Conservation (phyloP, 129 eudicot genomes). For the Gnaphalium uliginosum region DNA sequence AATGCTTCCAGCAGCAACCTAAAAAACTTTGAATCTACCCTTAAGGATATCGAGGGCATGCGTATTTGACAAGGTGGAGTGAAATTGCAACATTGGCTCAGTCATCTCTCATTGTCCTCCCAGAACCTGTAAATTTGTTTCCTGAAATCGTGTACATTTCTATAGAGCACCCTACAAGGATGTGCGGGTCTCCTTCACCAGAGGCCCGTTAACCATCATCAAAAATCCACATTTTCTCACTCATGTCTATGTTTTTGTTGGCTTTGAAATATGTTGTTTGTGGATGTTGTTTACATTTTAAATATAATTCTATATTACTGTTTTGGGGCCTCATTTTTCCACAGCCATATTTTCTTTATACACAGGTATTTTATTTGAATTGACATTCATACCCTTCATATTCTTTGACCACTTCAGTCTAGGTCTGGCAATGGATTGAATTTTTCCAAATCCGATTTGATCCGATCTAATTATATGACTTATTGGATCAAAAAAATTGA, state of each 20-base stretch:
- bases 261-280: neutral
- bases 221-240: neutral
- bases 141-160: neutral
- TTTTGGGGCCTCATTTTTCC: too few species aligned
- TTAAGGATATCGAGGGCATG: slow-evolving; percentile 68
- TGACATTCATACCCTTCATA: too few species aligned
- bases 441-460: too few species aligned
- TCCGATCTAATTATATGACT: too few species aligned
- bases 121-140: slow-evolving; percentile 17
- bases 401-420: too few species aligned
- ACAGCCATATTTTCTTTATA: too few species aligned
- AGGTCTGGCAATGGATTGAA: too few species aligned
- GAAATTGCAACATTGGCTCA: neutral
- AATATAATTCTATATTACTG: neutral
- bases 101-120: neutral
- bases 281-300: neutral
- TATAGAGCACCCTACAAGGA: neutral
- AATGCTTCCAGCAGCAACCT: slow-evolving; percentile 43
- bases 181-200: neutral
- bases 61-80: slow-evolving; percentile 34
- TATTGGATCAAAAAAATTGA: too few species aligned
- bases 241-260: neutral
- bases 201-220: neutral
- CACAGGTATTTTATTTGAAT: too few species aligned
- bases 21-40: slow-evolving; percentile 62